Evolutionary conservation across 352 stramenopile species (phyloP).

Genomic region (Globisporangium megalacanthum): DNA sequence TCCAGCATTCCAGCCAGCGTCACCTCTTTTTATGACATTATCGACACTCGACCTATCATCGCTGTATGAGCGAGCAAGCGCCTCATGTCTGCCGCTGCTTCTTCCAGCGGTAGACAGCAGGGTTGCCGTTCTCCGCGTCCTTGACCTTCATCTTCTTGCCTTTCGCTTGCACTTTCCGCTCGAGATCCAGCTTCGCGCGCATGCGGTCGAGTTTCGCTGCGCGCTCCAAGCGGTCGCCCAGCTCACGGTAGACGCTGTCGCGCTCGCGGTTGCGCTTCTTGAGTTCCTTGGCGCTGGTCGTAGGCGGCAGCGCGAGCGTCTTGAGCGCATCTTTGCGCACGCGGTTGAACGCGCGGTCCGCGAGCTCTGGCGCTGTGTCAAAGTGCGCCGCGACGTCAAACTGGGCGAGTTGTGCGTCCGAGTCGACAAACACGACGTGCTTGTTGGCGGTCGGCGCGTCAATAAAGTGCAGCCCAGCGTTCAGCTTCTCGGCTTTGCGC

Average conservation of each 20-base stretch:
- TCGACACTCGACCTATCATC: not conserved
- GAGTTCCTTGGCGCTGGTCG: slow-evolving; percentile 30
- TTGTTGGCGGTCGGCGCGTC: slow-evolving; percentile 77
- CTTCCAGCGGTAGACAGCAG: slow-evolving; percentile 87
- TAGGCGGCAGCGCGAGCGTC: slow-evolving; percentile 28
- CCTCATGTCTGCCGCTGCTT: slow-evolving; percentile 80
- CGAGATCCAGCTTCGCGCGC: slow-evolving; percentile 70
- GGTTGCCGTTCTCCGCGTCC: slow-evolving; percentile 50
- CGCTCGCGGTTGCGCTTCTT: slow-evolving; percentile 58
- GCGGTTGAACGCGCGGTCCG: slow-evolving; percentile 68
- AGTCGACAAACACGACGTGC: slow-evolving; percentile 95
- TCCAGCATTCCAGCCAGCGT: not conserved
- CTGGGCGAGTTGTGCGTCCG: slow-evolving; percentile 50
- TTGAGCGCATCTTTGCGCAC: slow-evolving; percentile 54
- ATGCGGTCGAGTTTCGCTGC: slow-evolving; percentile 67
- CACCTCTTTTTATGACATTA: not conserved
- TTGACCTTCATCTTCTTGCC: slow-evolving; percentile 82
- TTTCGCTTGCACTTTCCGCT: slow-evolving; percentile 81
- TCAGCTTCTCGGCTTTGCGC: slow-evolving; percentile 77
- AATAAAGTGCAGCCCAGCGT: slow-evolving; percentile 70
- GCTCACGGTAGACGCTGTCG: slow-evolving; percentile 58
- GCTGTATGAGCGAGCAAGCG: not conserved
- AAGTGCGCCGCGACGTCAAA: slow-evolving; percentile 94
- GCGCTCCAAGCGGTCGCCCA: slow-evolving; percentile 61
- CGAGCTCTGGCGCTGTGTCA: slow-evolving; percentile 74